Evolutionary conservation across 2,329 filamentous ascomycete genomes (phyloP).

Genomic region (Ophiocordyceps camponoti-rufipedis): DNA sequence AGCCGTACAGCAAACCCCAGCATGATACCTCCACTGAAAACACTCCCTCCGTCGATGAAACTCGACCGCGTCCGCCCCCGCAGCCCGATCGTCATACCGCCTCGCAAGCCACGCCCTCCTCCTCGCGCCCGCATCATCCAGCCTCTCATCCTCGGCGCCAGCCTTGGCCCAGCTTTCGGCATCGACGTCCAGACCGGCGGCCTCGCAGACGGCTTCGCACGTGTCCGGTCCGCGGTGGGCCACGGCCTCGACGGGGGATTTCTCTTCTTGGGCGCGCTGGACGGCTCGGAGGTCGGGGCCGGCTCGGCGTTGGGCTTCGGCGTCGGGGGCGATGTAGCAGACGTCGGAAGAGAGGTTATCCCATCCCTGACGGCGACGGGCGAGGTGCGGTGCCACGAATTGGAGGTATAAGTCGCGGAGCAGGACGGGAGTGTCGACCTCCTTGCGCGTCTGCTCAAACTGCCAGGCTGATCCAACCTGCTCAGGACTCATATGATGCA

Average conservation of each 20-base stretch:
- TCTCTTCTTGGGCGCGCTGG: slow-evolving; percentile 19
- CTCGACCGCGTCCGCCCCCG: slow-evolving; percentile 1
- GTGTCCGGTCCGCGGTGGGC: slow-evolving; percentile 26
- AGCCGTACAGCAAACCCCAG: slow-evolving; percentile 23
- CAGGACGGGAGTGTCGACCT: slow-evolving; percentile 21
- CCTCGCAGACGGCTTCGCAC: slow-evolving; percentile 30
- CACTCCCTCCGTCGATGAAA: slow-evolving; percentile 18
- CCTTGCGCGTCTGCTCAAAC: slow-evolving; percentile 26
- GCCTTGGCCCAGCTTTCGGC: slow-evolving; percentile 13
- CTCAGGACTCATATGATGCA: slow-evolving; percentile 35
- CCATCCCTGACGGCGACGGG: slow-evolving; percentile 26
- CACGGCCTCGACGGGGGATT: slow-evolving; percentile 21
- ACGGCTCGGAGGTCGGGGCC: slow-evolving; percentile 10
- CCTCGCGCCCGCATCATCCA: neutral
- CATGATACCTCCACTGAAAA: slow-evolving; percentile 28
- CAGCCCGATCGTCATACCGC: neutral
- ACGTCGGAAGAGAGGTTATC: slow-evolving; percentile 32
- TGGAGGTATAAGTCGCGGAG: slow-evolving; percentile 30
- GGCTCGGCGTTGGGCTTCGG: slow-evolving; percentile 15
- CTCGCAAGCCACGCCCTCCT: neutral
- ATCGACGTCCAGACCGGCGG: slow-evolving; percentile 17
- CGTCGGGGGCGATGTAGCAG: slow-evolving; percentile 22
- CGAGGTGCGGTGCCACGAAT: slow-evolving; percentile 26
- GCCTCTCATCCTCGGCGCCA: slow-evolving; percentile 7
- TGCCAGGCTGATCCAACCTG: slow-evolving; percentile 34